These are phyloP conservation scores for Avena sativa DNA, from an alignment of 176 grass and related monocot genomes.

Conservation along the genomic window DNA sequence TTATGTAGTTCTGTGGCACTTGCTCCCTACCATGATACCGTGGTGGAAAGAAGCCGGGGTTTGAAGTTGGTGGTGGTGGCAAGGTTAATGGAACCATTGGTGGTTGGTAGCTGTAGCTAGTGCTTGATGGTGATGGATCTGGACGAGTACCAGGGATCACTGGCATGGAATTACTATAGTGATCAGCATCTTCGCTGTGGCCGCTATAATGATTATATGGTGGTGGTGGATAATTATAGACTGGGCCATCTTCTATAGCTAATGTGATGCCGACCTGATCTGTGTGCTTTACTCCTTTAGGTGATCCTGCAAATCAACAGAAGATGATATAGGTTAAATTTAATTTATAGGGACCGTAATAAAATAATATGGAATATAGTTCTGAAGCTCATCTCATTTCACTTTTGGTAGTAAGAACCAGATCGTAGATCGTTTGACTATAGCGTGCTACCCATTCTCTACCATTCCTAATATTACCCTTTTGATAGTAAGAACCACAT, in stretches of 20 bases:
- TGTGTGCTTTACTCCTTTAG: conserved; percentile 57
- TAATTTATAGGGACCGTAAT: not conserved
- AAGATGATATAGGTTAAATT: not conserved
- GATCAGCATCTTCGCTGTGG: conserved; percentile 32
- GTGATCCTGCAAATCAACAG: conserved; percentile 53
- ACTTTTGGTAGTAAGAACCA: conserved; percentile 5
- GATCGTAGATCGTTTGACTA: not conserved
- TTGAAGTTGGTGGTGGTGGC: conserved; percentile 57
- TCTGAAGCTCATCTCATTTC: conserved; percentile 11
- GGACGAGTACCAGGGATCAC: not conserved
- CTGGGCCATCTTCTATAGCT: conserved; percentile 88
- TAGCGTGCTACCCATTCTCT: not conserved
- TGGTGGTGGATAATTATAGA: conserved; percentile 62
- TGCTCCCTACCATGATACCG: conserved; percentile 43
- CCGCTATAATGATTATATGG: conserved; percentile 36
- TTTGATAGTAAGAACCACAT: conserved; percentile 1
- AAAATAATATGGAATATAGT: conserved; percentile 9
- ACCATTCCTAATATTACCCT: not conserved
- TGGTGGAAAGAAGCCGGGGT: conserved; percentile 52
- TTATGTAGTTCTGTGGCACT: conserved; percentile 71
- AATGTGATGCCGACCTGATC: conserved; percentile 73
- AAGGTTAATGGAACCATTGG: conserved; percentile 42
- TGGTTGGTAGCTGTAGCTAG: conserved; percentile 43
- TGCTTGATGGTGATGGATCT: conserved; percentile 42
- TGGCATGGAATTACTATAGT: conserved; percentile 31